Evolutionary conservation across 75 land plant species (phyloP).

Genomic region (Picea glauca): DNA sequence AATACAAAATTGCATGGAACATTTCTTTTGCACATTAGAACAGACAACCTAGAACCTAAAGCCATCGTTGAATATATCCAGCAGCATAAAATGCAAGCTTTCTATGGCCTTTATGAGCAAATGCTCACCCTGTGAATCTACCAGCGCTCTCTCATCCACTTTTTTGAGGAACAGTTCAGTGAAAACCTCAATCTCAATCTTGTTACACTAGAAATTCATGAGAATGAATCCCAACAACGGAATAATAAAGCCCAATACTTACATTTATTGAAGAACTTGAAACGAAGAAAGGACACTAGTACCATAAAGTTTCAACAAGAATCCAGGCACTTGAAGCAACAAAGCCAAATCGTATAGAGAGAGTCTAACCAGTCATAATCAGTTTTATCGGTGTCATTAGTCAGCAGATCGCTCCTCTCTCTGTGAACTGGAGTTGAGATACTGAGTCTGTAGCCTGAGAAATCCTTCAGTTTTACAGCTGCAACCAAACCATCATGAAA

Average conservation of each 20-base stretch:
- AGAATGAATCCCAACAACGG: background rate
- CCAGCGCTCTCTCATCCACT: background rate
- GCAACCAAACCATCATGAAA: conserved; percentile 8
- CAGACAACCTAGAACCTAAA: background rate
- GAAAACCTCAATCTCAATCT: background rate
- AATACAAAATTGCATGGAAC: background rate
- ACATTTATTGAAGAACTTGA: background rate
- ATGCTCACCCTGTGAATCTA: background rate
- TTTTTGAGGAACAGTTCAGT: background rate
- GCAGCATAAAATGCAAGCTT: background rate
- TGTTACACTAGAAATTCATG: background rate
- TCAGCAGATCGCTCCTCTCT: conserved; percentile 59
- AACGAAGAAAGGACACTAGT: background rate
- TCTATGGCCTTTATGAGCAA: background rate
- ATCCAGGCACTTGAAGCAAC: background rate
- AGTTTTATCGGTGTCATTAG: conserved; percentile 67
- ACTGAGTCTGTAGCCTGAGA: conserved; percentile 49
- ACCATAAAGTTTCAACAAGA: background rate
- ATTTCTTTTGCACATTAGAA: background rate
- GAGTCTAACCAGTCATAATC: conserved; percentile 83
- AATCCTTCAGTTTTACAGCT: conserved; percentile 45
- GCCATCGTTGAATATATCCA: background rate
- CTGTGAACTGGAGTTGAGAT: conserved; percentile 44
- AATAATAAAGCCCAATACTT: background rate
- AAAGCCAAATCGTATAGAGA: background rate